Evolutionary conservation across 805 yeast species (phyloP).

Genomic region (Candida corydali): DNA sequence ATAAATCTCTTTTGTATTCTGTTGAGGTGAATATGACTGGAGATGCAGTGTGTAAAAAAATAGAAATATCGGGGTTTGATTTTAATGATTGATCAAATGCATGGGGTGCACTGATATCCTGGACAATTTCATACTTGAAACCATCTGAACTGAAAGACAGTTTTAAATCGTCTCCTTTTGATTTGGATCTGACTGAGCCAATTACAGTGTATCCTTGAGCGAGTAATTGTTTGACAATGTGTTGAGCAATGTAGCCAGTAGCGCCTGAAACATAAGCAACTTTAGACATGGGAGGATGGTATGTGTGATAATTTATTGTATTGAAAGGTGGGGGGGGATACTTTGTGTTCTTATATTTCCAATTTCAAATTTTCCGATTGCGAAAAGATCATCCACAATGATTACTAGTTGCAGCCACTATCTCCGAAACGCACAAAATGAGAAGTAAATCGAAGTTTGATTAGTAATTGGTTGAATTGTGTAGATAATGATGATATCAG

Average conservation of each 20-base stretch:
- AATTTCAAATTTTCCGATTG: too few species aligned
- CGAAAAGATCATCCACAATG: too few species aligned
- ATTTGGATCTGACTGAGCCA: conserved; percentile 48
- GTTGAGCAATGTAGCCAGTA: conserved; percentile 52
- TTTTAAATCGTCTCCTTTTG: conserved; percentile 38
- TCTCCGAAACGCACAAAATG: too few species aligned
- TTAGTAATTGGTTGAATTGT: too few species aligned
- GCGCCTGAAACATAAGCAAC: conserved; percentile 51
- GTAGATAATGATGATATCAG: too few species aligned
- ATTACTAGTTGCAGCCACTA: too few species aligned
- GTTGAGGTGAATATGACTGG: conserved; percentile 34
- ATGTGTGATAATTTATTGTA: too few species aligned
- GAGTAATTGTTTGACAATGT: conserved; percentile 41
- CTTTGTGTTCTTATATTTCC: too few species aligned
- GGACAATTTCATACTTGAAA: conserved; percentile 25
- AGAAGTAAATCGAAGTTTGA: too few species aligned
- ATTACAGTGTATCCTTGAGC: conserved; percentile 40
- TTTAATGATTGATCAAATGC: conserved; percentile 49
- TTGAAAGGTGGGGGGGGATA: too few species aligned
- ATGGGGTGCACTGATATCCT: conserved; percentile 25
- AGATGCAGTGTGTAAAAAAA: conserved; percentile 49
- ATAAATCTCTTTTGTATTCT: conserved; percentile 44
- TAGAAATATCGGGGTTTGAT: conserved; percentile 36
- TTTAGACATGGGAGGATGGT: conserved; percentile 18
- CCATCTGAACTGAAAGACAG: conserved; percentile 11